A percentile compares a stretch with the other conserved stretches of the same genome.
Conservation (phyloP, 352 stramenopile genomes). For the Elongisporangium anandrum region DNA sequence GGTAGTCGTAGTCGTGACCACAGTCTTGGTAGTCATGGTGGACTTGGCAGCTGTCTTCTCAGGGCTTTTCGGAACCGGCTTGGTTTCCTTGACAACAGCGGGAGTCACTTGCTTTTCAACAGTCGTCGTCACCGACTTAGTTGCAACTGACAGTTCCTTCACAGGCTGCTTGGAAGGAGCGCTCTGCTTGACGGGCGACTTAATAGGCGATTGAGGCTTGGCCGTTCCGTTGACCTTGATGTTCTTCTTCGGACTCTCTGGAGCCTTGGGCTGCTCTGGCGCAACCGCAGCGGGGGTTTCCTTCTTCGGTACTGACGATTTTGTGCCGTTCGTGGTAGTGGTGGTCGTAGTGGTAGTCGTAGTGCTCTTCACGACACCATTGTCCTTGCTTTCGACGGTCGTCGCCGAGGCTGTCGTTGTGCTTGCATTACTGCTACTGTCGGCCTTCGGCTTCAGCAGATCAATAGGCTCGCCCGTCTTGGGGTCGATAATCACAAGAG, state of each 20-base stretch:
- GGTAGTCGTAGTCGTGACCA: neutral
- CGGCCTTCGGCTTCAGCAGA: conserved; percentile 12
- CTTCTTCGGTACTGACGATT: conserved; percentile 14
- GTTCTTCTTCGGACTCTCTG: conserved; percentile 1
- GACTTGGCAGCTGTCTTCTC: conserved; percentile 4
- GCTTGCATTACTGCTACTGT: neutral
- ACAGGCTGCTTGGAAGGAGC: conserved; percentile 2
- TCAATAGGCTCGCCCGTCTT: conserved; percentile 41
- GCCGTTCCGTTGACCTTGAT: neutral
- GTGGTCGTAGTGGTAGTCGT: conserved; percentile 5
- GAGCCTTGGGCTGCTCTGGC: neutral
- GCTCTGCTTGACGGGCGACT: conserved; percentile 1
- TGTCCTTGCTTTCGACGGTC: conserved; percentile 18
- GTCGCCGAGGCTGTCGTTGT: conserved; percentile 1
- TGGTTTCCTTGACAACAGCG: conserved; percentile 3
- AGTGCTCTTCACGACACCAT: conserved; percentile 9
- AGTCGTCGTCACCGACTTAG: neutral
- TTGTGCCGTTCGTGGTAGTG: conserved; percentile 9
- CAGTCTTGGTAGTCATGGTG: conserved; percentile 1
- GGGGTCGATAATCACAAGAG: conserved; percentile 46
- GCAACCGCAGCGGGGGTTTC: neutral
- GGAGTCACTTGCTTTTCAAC: neutral
- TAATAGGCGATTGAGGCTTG: neutral
- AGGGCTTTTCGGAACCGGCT: conserved; percentile 6
- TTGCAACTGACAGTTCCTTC: neutral